Evolutionary conservation across 768 basidiomycete species (phyloP).

Genomic region (Russula vinacea): DNA sequence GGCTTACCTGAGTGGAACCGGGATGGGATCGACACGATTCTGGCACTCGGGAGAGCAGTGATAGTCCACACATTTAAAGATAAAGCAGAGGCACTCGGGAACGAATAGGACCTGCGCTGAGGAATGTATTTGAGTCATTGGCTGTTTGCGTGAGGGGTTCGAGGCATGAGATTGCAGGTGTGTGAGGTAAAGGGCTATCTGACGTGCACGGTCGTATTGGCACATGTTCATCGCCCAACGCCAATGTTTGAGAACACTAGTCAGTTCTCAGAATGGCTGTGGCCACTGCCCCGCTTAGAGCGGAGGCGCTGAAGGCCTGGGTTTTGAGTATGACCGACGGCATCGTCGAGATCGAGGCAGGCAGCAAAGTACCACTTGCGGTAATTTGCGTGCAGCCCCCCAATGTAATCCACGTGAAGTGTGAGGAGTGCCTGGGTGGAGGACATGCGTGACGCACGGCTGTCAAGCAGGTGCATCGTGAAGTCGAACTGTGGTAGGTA

Average conservation of each 20-base stretch:
- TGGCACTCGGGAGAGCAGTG: too few relatives aligned
- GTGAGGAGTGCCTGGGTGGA: slow-evolving; percentile 93
- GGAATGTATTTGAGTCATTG: too few relatives aligned
- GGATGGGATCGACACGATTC: slow-evolving; percentile 83
- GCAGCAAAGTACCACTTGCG: slow-evolving; percentile 99
- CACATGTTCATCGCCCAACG: slow-evolving; percentile 98
- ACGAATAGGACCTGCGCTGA: slow-evolving; percentile 96
- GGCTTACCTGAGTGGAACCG: too few relatives aligned
- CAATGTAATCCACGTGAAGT: slow-evolving; percentile 97
- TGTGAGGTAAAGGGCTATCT: slow-evolving; percentile 92
- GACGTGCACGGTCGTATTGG: slow-evolving; percentile 93
- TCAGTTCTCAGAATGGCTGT: slow-evolving; percentile 61
- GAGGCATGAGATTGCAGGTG: too few relatives aligned
- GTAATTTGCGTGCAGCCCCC: too few relatives aligned
- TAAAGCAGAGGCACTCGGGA: slow-evolving; percentile 95
- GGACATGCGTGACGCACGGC: slow-evolving; percentile 94
- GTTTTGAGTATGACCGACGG: slow-evolving; percentile 88
- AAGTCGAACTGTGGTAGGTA: slow-evolving; percentile 74
- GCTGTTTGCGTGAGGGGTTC: too few relatives aligned
- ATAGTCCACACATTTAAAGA: too few relatives aligned
- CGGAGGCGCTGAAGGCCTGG: slow-evolving; percentile 83
- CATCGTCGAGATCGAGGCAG: slow-evolving; percentile 97
- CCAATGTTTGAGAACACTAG: slow-evolving; percentile 88
- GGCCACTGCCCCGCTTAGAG: slow-evolving; percentile 55
- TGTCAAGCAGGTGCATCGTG: slow-evolving; percentile 95